Conservation (phyloP, 1,284 basidiomycete species). For the Apiotrichum sp. region DNA sequence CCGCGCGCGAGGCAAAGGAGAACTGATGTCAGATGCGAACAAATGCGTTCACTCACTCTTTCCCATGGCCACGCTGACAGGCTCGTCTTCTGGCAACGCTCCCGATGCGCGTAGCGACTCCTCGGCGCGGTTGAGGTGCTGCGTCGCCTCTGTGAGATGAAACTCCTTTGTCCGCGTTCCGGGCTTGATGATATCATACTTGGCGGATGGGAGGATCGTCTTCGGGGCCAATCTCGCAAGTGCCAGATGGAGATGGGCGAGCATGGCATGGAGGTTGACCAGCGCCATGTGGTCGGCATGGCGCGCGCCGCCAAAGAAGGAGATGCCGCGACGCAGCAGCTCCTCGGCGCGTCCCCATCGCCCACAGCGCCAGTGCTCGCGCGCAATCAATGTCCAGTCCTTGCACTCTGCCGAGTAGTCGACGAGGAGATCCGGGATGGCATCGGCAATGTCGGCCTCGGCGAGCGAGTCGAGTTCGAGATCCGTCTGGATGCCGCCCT, state of each 20-base stretch:
- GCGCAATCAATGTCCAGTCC: slow-evolving; percentile 45
- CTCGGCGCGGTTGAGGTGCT: slow-evolving; percentile 62
- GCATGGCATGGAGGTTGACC: slow-evolving; percentile 63
- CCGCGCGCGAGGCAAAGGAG: slow-evolving; percentile 74
- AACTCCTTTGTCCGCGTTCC: slow-evolving; percentile 61
- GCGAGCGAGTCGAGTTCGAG: slow-evolving; percentile 44
- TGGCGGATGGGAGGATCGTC: slow-evolving; percentile 61
- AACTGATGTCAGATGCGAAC: slow-evolving; percentile 48
- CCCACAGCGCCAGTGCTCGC: slow-evolving; percentile 44
- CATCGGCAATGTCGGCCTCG: slow-evolving; percentile 38
- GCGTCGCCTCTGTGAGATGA: slow-evolving; percentile 59
- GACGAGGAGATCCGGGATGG: slow-evolving; percentile 40
- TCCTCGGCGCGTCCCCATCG: slow-evolving; percentile 37
- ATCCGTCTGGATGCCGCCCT: slow-evolving; percentile 43
- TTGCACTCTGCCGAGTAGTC: slow-evolving; percentile 43
- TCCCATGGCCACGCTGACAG: slow-evolving; percentile 34
- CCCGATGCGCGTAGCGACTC: slow-evolving; percentile 55
- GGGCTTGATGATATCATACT: slow-evolving; percentile 59
- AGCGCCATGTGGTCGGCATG: slow-evolving; percentile 46
- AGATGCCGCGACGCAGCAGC: slow-evolving; percentile 39
- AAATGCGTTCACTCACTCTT: slow-evolving; percentile 9
- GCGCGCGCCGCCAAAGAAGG: slow-evolving; percentile 28
- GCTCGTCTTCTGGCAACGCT: slow-evolving; percentile 30
- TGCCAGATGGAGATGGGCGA: slow-evolving; percentile 75
- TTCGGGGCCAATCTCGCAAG: slow-evolving; percentile 75